Conservation (phyloP, 768 basidiomycete species). For the Termitomyces sp. region DNA sequence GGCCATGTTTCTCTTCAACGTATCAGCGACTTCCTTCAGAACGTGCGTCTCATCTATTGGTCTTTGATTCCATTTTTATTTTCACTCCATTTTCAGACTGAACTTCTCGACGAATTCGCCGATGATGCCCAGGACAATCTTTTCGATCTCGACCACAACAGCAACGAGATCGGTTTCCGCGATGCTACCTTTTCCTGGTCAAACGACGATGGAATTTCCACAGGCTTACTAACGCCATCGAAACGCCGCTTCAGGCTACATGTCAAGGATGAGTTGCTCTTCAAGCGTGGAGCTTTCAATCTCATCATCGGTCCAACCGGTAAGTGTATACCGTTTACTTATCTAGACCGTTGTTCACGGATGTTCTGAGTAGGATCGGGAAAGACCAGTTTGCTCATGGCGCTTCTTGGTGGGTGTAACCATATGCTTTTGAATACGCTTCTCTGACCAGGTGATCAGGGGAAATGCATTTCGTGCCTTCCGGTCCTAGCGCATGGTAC, state of each 20-base stretch:
- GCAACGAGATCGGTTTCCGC: constrained; percentile 46
- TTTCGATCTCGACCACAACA: constrained; percentile 11
- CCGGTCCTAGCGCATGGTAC: constrained; percentile 56
- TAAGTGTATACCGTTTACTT: neutral
- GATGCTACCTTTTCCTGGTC: constrained; percentile 59
- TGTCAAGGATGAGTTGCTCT: constrained; percentile 50
- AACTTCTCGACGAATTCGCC: constrained; percentile 43
- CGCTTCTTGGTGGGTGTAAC: constrained; percentile 40
- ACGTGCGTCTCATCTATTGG: constrained; percentile 21
- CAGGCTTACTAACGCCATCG: constrained; percentile 32
- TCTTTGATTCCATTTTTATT: neutral
- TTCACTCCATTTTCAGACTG: constrained; percentile 30
- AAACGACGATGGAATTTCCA: constrained; percentile 23
- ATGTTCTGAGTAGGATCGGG: constrained; percentile 33
- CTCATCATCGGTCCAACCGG: constrained; percentile 59
- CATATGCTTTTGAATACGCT: neutral
- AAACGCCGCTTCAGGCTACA: constrained; percentile 47
- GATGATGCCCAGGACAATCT: constrained; percentile 14
- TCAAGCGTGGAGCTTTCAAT: constrained; percentile 52
- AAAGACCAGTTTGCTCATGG: constrained; percentile 68
- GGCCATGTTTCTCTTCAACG: constrained; percentile 67
- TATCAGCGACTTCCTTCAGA: constrained; percentile 36
- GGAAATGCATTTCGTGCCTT: constrained; percentile 64
- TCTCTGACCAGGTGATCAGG: constrained; percentile 26
- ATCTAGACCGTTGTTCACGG: neutral